Evolutionary conservation across 2,329 filamentous ascomycete species (phyloP).

Genomic region (Apiospora saccharicola): DNA sequence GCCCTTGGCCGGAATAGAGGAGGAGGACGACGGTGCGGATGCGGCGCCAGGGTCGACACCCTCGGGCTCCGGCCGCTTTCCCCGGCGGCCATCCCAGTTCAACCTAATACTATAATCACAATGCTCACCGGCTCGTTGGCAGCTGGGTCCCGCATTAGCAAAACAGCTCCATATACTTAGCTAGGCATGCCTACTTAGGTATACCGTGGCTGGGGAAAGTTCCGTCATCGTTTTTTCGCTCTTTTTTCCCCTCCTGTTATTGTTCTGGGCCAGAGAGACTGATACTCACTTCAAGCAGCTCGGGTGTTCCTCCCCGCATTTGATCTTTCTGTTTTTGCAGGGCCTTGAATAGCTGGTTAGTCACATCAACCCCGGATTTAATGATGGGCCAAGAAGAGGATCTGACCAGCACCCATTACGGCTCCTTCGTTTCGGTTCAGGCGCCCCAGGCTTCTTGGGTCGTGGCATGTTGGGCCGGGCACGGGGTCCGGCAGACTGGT

Average conservation of each 20-base stretch:
- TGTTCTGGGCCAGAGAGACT: neutral
- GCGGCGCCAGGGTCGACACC: constrained; percentile 40
- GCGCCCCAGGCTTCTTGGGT: constrained; percentile 50
- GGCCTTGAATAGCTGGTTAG: constrained; percentile 59
- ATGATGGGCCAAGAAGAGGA: constrained; percentile 11
- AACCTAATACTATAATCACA: constrained; percentile 85
- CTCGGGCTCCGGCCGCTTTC: constrained; percentile 58
- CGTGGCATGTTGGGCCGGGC: constrained; percentile 46
- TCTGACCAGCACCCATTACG: constrained; percentile 56
- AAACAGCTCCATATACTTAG: neutral
- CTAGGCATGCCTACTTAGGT: no score
- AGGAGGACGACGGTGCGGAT: constrained; percentile 26
- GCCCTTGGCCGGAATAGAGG: constrained; percentile 37
- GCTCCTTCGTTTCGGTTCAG: constrained; percentile 54
- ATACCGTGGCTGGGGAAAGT: neutral
- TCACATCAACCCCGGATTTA: constrained; percentile 19
- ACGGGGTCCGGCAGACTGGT: constrained; percentile 30
- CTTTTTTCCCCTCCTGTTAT: no score
- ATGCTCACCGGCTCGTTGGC: constrained; percentile 72
- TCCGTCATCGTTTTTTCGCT: neutral
- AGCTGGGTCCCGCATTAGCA: constrained; percentile 48
- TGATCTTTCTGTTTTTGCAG: constrained; percentile 80
- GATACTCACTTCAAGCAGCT: constrained; percentile 66
- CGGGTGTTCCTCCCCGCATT: constrained; percentile 83
- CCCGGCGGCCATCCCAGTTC: constrained; percentile 80